These are phyloP conservation scores for Saccharomycopsis phalli DNA, from an alignment of 1,139 yeast species.

Conservation along the genomic window DNA sequence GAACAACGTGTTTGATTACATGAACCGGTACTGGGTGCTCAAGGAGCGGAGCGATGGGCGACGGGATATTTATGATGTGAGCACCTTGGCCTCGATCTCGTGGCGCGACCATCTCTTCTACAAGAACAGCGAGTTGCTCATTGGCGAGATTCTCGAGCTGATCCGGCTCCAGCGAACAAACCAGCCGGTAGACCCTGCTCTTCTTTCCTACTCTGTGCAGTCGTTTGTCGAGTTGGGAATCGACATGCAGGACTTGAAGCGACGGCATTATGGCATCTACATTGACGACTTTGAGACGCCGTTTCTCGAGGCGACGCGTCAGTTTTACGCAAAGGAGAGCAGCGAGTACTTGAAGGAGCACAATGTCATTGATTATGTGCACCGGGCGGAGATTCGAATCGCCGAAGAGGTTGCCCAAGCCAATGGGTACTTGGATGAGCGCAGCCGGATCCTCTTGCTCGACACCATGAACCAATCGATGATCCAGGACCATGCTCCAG, in stretches of 20 bases:
- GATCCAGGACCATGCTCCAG: conserved; percentile 69
- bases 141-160: conserved; percentile 65
- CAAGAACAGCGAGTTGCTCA: conserved; percentile 49
- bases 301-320: conserved; percentile 65
- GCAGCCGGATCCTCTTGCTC: conserved; percentile 69
- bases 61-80: conserved; percentile 82
- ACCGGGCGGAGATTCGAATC: conserved; percentile 73
- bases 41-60: conserved; percentile 96
- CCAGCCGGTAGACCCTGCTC: conserved; percentile 59
- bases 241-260: conserved; percentile 74
- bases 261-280: conserved; percentile 75
- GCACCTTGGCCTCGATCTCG: conserved; percentile 74
- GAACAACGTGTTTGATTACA: conserved; percentile 89
- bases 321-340: conserved; percentile 68
- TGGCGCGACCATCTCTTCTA: conserved; percentile 85
- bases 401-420: conserved; percentile 76
- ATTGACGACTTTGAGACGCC: conserved; percentile 68
- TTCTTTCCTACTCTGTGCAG: conserved; percentile 67
- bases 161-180: conserved; percentile 76
- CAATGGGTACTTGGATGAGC: conserved; percentile 75
- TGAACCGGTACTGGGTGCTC: conserved; percentile 96
- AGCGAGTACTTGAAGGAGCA: conserved; percentile 55
- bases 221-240: conserved; percentile 75
- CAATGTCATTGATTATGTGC: conserved; percentile 86
- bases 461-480: conserved; percentile 69